A percentile compares a stretch with the other conserved stretches of the same genome.
phyloP scores from a whole-genome alignment of 345 rosid genomes.

The Raphanus sativus region DNA sequence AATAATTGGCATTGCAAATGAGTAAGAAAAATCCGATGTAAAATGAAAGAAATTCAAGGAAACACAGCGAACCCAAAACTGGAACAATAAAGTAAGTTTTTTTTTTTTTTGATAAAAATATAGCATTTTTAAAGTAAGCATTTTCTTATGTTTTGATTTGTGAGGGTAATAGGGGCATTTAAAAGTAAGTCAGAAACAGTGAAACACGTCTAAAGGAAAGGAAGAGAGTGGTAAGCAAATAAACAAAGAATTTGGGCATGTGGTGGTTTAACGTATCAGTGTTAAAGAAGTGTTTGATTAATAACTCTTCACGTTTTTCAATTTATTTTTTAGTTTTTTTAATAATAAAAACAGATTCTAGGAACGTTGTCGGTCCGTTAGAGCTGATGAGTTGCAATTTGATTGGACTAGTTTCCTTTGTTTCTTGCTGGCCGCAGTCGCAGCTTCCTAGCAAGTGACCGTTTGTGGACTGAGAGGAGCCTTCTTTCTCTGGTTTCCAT shows the following conservation, averaged over 20 bases:
- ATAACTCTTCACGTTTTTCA: slow-evolving; percentile 11
- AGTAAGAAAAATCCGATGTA: no score
- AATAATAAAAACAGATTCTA: neutral
- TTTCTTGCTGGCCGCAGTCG: slow-evolving; percentile 5
- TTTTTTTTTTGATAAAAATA: no score
- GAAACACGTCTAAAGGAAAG: slow-evolving; percentile 36
- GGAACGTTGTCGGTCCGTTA: slow-evolving; percentile 23
- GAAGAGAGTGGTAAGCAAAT: neutral
- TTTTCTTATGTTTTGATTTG: no score
- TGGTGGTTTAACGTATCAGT: slow-evolving; percentile 29
- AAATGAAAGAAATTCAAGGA: no score
- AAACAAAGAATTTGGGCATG: slow-evolving; percentile 8
- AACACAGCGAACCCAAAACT: no score
- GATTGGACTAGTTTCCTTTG: slow-evolving; percentile 2
- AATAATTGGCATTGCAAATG: no score
- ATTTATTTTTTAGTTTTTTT: neutral
- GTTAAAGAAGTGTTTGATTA: slow-evolving; percentile 30
- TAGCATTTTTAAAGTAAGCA: no score
- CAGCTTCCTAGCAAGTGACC: slow-evolving; percentile 41
- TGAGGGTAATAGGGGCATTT: slow-evolving; percentile 23
- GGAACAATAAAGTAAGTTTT: no score
- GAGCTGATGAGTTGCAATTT: neutral
- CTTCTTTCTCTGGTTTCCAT: slow-evolving; percentile 7
- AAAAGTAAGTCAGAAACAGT: slow-evolving; percentile 11
- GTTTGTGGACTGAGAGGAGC: slow-evolving; percentile 31